These are phyloP conservation scores for Forsythia viridissima DNA, from an alignment of 257 asterid genomes.

Conservation along the genomic window DNA sequence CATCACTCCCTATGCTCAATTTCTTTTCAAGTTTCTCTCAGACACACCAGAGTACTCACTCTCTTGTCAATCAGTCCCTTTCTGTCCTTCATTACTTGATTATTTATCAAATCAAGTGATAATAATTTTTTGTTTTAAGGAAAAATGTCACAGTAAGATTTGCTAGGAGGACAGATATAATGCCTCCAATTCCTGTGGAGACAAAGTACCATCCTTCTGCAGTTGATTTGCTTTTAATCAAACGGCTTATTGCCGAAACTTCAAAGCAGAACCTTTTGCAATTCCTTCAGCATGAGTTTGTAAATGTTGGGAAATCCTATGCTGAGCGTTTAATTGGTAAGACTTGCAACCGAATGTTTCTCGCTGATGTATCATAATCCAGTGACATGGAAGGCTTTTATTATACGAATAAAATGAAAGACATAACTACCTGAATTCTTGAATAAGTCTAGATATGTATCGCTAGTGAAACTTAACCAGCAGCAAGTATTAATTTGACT, in stretches of 20 bases:
- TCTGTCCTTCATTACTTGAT: slow-evolving; percentile 14
- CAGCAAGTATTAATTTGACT: slow-evolving; percentile 9
- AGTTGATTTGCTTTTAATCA: slow-evolving; percentile 86
- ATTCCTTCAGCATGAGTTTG: slow-evolving; percentile 92
- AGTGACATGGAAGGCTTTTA: neutral
- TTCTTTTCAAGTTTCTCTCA: slow-evolving; percentile 78
- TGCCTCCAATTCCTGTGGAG: slow-evolving; percentile 93
- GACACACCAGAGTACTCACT: slow-evolving; percentile 77
- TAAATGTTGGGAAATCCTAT: slow-evolving; percentile 72
- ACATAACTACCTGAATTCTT: neutral
- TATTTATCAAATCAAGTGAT: slow-evolving; percentile 17
- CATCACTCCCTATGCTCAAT: slow-evolving; percentile 91
- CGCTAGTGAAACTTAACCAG: slow-evolving; percentile 13
- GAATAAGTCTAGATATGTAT: neutral
- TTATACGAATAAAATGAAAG: neutral
- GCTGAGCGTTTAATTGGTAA: slow-evolving; percentile 91
- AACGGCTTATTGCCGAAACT: slow-evolving; percentile 83
- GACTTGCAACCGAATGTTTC: slow-evolving; percentile 17
- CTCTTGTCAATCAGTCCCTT: slow-evolving; percentile 18
- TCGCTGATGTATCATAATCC: neutral
- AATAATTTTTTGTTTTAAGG: slow-evolving; percentile 32
- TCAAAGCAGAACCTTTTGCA: slow-evolving; percentile 70
- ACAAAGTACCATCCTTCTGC: slow-evolving; percentile 96
- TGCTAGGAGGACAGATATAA: slow-evolving; percentile 82
- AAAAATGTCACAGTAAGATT: slow-evolving; percentile 70